Conservation (phyloP, 495 filamentous ascomycete species). For the Penicillium fimorum region DNA sequence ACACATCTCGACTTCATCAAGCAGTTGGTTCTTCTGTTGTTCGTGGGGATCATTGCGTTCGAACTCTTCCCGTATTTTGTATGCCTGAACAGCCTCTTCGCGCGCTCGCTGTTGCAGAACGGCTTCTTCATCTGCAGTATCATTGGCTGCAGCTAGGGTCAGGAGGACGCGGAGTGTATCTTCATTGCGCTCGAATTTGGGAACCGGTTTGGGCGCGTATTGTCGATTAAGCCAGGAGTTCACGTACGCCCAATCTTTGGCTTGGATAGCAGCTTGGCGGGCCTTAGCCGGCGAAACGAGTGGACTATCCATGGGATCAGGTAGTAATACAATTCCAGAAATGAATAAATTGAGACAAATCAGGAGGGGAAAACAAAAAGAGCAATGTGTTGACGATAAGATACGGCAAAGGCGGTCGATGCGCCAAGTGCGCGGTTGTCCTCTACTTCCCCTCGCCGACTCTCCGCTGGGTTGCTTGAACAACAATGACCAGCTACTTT, state of each 20-base stretch:
- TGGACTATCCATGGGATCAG: conserved; percentile 36
- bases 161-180: conserved; percentile 78
- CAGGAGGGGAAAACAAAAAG: conserved; percentile 6
- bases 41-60: conserved; percentile 31
- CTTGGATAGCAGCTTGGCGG: conserved; percentile 50
- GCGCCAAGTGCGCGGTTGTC: conserved; percentile 18
- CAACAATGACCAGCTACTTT: conserved; percentile 47
- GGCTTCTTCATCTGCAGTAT: conserved; percentile 76
- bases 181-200: conserved; percentile 77
- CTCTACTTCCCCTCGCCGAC: conserved; percentile 19
- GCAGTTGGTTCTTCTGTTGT: conserved; percentile 34
- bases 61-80: conserved; percentile 31
- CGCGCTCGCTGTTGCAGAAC: conserved; percentile 48
- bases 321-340: not conserved
- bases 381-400: conserved; percentile 23
- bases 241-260: conserved; percentile 86
- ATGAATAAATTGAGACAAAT: not conserved
- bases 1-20: conserved; percentile 42
- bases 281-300: conserved; percentile 49
- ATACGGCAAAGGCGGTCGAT: conserved; percentile 26
- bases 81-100: conserved; percentile 38
- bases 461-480: conserved; percentile 9
- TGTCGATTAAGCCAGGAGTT: conserved; percentile 75
- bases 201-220: conserved; percentile 60
- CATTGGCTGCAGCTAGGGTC: conserved; percentile 72